Evolutionary conservation across 164 flowering plant genomes (phyloP).

Genomic region (Vitis amurensis): DNA sequence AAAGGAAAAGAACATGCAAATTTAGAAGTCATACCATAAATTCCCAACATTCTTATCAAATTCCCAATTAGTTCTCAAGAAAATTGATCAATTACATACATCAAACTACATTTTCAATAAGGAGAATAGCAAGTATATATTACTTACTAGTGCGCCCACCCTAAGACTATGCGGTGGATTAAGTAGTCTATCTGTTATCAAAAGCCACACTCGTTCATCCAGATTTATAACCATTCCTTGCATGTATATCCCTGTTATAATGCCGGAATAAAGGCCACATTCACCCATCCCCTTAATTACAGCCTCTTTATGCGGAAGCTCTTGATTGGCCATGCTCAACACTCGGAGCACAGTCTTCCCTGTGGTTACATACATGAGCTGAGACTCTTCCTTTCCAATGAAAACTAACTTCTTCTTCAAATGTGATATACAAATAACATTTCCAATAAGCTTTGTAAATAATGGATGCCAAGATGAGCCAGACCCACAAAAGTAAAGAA

Average conservation of each 20-base stretch:
- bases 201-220: constrained; percentile 77
- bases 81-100: not conserved
- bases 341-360: constrained; percentile 45
- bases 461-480: constrained; percentile 66
- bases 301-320: constrained; percentile 6
- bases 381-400: constrained; percentile 43
- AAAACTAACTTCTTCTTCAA: constrained; percentile 76
- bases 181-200: constrained; percentile 53
- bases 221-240: constrained; percentile 80
- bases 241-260: constrained; percentile 71
- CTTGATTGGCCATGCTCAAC: constrained; percentile 13
- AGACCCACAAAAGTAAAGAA: constrained; percentile 58
- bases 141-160: constrained; percentile 78
- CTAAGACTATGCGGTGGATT: constrained; percentile 58
- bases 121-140: not conserved
- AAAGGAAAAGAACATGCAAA: constrained; percentile 1
- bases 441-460: constrained; percentile 50
- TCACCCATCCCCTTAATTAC: constrained; percentile 45
- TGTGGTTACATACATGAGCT: constrained; percentile 54
- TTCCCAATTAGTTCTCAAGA: not conserved
- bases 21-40: not conserved
- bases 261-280: constrained; percentile 54
- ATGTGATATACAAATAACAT: constrained; percentile 37
- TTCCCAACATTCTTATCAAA: not conserved
- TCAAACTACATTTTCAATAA: not conserved